A percentile compares a stretch with the other conserved stretches of the same genome.
Conservation (phyloP, 768 basidiomycete genomes). For the Mycena galopus region DNA sequence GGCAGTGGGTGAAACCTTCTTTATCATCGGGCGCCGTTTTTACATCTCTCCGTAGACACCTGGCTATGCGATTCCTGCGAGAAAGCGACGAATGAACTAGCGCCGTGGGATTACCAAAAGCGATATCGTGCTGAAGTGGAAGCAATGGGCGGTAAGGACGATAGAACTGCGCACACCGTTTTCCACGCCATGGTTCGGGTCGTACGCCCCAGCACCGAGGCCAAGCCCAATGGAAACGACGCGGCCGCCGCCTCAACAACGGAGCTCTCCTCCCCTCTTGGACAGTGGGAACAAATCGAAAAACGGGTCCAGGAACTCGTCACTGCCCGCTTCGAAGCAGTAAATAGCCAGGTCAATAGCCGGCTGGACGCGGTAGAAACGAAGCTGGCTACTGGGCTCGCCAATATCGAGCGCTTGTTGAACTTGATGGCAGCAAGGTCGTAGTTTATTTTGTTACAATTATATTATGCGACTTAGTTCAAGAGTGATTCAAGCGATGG, state of each 20-base stretch:
- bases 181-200: conserved; percentile 18
- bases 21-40: not conserved
- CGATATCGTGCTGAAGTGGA: conserved; percentile 5
- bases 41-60: not conserved
- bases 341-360: conserved; percentile 5
- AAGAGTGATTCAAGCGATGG: too few relatives aligned
- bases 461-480: too few relatives aligned
- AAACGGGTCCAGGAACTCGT: conserved; percentile 19
- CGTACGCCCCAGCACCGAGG: not conserved
- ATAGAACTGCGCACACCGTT: not conserved
- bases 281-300: conserved; percentile 19
- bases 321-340: conserved; percentile 17
- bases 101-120: conserved; percentile 24
- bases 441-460: not conserved
- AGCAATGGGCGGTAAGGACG: not conserved
- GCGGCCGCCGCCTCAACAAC: not conserved
- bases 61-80: conserved; percentile 32
- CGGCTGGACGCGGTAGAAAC: conserved; percentile 11
- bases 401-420: conserved; percentile 25
- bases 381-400: conserved; percentile 12
- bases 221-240: not conserved
- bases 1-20: not conserved
- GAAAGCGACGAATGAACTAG: not conserved
- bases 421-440: not conserved
- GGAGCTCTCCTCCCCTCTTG: not conserved